Evolutionary conservation across 108 stramenopile genomes (phyloP).

Genomic region (Cyclotella baltica): DNA sequence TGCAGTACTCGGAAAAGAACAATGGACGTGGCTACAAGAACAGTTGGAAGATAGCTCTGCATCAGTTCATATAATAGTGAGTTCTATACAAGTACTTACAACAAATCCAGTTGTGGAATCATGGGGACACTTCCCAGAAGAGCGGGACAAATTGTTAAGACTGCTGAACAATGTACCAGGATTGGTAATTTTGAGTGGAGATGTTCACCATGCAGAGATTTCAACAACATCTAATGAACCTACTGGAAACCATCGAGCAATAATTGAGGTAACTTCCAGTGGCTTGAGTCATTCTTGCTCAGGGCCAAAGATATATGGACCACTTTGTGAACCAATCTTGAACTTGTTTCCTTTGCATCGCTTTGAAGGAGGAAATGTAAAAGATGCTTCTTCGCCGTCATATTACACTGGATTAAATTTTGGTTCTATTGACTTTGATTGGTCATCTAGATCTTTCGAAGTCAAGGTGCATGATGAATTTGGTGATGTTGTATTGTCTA

Average conservation of each 20-base stretch:
- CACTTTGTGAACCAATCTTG: constrained; percentile 69
- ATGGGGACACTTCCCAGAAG: constrained; percentile 90
- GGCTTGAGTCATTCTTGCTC: constrained; percentile 88
- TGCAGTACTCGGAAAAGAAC: constrained; percentile 77
- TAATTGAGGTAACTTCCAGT: constrained; percentile 88
- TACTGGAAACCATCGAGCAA: constrained; percentile 24
- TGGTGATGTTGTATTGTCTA: constrained; percentile 42
- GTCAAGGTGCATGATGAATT: constrained; percentile 47
- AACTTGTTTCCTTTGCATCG: constrained; percentile 57
- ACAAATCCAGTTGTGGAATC: constrained; percentile 88
- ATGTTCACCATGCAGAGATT: constrained; percentile 93
- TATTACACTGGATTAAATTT: constrained; percentile 72
- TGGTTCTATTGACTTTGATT: constrained; percentile 71
- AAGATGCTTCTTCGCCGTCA: constrained; percentile 14
- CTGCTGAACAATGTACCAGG: constrained; percentile 43
- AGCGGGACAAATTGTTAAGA: constrained; percentile 63
- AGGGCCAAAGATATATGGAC: constrained; percentile 67
- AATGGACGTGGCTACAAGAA: constrained; percentile 86
- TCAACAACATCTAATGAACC: constrained; percentile 22
- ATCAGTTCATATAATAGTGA: constrained; percentile 72
- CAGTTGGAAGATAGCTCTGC: constrained; percentile 57
- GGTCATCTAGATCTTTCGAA: constrained; percentile 34
- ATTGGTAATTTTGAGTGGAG: constrained; percentile 69
- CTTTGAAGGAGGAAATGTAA: constrained; percentile 34
- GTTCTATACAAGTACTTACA: constrained; percentile 83